phyloP scores from a whole-genome alignment of 768 basidiomycete genomes.

The Arthromyces matolae region DNA sequence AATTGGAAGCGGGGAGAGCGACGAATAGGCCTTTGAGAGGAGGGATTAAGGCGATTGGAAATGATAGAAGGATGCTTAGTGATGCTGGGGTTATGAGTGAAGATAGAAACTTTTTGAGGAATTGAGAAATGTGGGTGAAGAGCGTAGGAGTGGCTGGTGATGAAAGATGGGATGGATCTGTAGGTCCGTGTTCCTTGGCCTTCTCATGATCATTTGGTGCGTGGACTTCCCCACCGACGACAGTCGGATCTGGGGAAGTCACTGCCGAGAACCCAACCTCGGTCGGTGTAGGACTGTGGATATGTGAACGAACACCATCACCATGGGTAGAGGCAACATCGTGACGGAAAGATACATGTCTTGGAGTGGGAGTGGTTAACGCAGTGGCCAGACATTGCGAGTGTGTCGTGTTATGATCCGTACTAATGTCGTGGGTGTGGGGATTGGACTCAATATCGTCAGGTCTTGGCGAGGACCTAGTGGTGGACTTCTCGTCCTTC shows the following conservation, averaged over 20 bases:
- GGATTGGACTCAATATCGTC: too few species aligned
- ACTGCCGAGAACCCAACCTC: constrained; percentile 10
- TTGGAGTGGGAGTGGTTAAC: background rate
- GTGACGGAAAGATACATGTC: constrained; percentile 25
- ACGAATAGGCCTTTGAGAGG: constrained; percentile 53
- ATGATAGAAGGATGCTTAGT: constrained; percentile 40
- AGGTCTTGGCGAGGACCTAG: too few species aligned
- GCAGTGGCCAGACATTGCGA: background rate
- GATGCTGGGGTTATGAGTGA: constrained; percentile 41
- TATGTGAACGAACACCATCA: constrained; percentile 11
- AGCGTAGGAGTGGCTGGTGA: background rate
- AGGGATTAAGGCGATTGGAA: constrained; percentile 46
- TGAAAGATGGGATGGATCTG: background rate
- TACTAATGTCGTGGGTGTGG: background rate
- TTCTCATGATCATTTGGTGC: background rate
- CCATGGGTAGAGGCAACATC: constrained; percentile 17
- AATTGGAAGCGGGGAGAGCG: constrained; percentile 23
- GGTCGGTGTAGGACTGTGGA: constrained; percentile 7
- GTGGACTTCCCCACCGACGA: constrained; percentile 4
- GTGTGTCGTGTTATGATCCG: background rate
- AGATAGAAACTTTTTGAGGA: constrained; percentile 20
- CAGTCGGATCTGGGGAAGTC: constrained; percentile 12
- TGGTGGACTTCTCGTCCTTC: constrained; percentile 4
- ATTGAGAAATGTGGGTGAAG: background rate
- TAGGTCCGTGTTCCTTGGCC: background rate